phyloP scores from a whole-genome alignment of 1,284 basidiomycete species.

The Hemileia vastatrix region DNA sequence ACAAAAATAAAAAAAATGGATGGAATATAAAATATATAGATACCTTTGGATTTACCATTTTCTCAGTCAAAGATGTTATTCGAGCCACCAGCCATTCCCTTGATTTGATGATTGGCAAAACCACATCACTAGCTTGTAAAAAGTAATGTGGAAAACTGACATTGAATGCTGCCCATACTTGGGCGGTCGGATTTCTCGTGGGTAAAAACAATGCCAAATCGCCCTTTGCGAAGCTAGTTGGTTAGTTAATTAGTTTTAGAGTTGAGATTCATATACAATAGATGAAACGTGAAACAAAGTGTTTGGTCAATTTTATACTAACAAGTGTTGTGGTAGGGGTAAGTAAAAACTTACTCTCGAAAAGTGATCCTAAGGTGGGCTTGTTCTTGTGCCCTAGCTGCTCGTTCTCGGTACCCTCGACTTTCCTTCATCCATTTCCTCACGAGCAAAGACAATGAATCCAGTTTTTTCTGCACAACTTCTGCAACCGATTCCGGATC shows the following conservation, averaged over 20 bases:
- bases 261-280: no score
- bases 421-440: constrained; percentile 95
- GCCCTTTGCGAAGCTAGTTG: constrained; percentile 62
- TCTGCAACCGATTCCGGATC: constrained; percentile 77
- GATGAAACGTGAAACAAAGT: not conserved
- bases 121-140: constrained; percentile 68
- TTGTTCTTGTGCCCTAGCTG: constrained; percentile 49
- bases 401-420: constrained; percentile 80
- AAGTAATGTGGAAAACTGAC: constrained; percentile 96
- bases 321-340: not conserved
- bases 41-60: constrained; percentile 37
- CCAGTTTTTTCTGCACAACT: constrained; percentile 61
- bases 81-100: constrained; percentile 46
- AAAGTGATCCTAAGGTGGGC: constrained; percentile 75
- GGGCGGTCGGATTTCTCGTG: constrained; percentile 79
- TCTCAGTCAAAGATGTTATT: constrained; percentile 43
- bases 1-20: not conserved
- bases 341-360: constrained; percentile 52
- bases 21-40: not conserved
- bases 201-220: constrained; percentile 92
- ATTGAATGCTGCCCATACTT: constrained; percentile 96
- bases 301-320: not conserved
- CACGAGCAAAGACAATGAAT: constrained; percentile 56
- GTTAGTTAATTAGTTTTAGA: not conserved
- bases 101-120: constrained; percentile 59